Evolutionary conservation across 371 early-diverging fungal genomes (phyloP).

Genomic region (Mortierella sp.): DNA sequence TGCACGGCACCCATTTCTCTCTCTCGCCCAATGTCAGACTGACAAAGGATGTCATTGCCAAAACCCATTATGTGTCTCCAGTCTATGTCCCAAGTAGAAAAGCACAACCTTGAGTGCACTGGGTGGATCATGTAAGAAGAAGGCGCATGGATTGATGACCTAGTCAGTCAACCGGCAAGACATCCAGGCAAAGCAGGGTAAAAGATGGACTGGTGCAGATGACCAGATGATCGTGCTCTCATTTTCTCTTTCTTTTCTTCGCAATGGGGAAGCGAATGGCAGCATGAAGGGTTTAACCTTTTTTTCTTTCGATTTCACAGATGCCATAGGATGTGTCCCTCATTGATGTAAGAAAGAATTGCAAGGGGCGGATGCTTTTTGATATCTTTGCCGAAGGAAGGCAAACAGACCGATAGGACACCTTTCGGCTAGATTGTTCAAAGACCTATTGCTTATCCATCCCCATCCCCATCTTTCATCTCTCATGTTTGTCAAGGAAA

Average conservation of each 20-base stretch:
- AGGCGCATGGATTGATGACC: neutral
- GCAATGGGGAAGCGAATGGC: neutral
- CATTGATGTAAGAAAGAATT: too few relatives aligned
- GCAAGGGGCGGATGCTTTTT: too few relatives aligned
- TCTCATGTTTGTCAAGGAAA: too few relatives aligned
- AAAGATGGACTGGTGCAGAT: neutral
- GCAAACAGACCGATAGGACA: too few relatives aligned
- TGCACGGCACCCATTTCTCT: neutral
- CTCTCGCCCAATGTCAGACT: neutral
- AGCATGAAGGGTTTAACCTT: neutral
- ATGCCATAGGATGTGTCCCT: neutral
- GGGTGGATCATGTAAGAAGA: neutral
- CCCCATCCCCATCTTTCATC: too few relatives aligned
- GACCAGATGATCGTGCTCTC: conserved; percentile 6
- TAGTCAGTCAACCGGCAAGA: neutral
- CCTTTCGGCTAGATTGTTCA: too few relatives aligned
- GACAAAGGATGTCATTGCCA: neutral
- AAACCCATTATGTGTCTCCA: neutral
- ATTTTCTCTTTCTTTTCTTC: neutral
- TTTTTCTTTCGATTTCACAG: neutral
- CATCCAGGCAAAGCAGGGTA: neutral
- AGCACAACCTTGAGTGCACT: neutral
- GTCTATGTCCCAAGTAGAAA: too few relatives aligned
- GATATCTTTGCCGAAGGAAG: too few relatives aligned
- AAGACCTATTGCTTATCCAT: too few relatives aligned